Base-by-base conservation (phyloP, 305 asterid genomes). In the Nicotiana rustica region DNA sequence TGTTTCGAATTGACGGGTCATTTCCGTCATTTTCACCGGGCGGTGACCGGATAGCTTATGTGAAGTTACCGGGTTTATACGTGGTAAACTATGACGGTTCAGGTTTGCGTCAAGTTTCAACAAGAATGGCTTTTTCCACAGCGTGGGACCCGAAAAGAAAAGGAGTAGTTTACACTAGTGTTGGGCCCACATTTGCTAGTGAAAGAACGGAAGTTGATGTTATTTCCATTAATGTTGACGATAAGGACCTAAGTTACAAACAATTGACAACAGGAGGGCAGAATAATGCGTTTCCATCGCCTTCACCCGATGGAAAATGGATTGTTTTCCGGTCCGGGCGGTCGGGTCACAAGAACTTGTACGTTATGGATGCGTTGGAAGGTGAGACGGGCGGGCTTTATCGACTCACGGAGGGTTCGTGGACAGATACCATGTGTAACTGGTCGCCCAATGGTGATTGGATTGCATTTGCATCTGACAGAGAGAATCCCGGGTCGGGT, bases 361-460 rank as follows among this genome's bases (percentile, higher is more conserved):
- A 95, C 85, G 88, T 95, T 0, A 93, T 95, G 99, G 98, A 95
- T 59, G 95, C 98, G 6, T 56, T 92, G 76, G 78, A 91, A 1
- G 99, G 99, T n/a, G 99, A 95, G 80, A 17, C 56, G 15, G 91
- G 86, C 9, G 90, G 92, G 70, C 90, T 95, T 8, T 44, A 82
- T 62, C 84, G 85, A 85, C 84, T 95, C 49, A 92, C 98, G 0
- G 89, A 90, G 10, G 98, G 98, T 10, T 86, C 95, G 0, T 95
- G 99, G 98, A 85, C 93, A 0, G 99, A 95, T 83, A 95, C 99
- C 2, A 95, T 95, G 99, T 87, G 97, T 76, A 93, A 87, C 60
- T 95, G 99, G 99, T 95, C 99, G 0, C 99, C 98, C 0, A 90
- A 92, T 64, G 98, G 96, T 0, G 92, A 93, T 31, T 93, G 99